Evolutionary conservation across 441 rosid genomes (phyloP).

Genomic region (Erodium moschatum): DNA sequence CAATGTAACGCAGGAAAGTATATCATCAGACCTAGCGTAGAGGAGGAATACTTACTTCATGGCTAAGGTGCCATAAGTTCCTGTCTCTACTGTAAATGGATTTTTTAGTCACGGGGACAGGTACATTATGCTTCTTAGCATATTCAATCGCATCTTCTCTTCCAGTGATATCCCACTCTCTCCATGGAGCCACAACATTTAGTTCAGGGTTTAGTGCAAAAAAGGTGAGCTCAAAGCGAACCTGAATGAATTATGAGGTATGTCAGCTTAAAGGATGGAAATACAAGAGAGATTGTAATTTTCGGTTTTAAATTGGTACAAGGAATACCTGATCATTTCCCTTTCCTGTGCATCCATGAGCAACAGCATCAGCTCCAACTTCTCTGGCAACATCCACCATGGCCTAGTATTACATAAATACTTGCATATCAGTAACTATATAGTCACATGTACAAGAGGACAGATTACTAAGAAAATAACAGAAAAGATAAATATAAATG

Average conservation of each 20-base stretch:
- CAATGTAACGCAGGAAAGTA: background rate
- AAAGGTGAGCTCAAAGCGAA: conserved; percentile 92
- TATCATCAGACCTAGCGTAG: background rate
- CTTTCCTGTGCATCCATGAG: conserved; percentile 97
- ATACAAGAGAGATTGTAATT: background rate
- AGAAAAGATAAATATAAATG: background rate
- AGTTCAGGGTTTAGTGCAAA: conserved; percentile 85
- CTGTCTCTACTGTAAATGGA: conserved; percentile 92
- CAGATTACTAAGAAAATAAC: background rate
- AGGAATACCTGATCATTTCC: conserved; percentile 88
- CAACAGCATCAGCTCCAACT: conserved; percentile 92
- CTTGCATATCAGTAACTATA: background rate
- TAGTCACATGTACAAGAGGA: background rate
- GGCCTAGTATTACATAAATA: conserved; percentile 44
- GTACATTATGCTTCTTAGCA: conserved; percentile 85
- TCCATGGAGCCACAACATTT: conserved; percentile 91
- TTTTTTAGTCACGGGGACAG: conserved; percentile 88
- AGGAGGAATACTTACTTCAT: conserved; percentile 45
- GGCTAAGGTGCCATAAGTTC: conserved; percentile 92
- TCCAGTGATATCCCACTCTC: conserved; percentile 92
- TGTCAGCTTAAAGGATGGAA: conserved; percentile 12
- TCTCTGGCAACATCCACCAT: conserved; percentile 95
- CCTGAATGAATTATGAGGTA: conserved; percentile 33
- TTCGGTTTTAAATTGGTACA: background rate
- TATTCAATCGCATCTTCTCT: conserved; percentile 94